A percentile compares a stretch with the other conserved stretches of the same genome.
These are phyloP conservation scores for Vitis hybrid DNA, from an alignment of 177 flowering plant species.

Conservation along the genomic window DNA sequence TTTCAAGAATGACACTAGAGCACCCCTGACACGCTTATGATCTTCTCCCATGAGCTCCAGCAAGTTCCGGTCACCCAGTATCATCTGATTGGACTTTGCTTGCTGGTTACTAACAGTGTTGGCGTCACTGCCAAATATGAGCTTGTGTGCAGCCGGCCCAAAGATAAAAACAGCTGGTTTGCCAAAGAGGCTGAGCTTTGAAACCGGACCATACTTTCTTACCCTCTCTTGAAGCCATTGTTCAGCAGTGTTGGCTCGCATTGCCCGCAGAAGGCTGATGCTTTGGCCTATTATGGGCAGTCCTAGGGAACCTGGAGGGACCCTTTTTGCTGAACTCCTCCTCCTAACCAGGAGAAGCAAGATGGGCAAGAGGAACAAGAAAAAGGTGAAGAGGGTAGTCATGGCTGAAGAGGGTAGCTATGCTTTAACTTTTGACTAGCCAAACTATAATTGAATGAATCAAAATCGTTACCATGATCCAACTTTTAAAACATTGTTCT, in stretches of 20 bases:
- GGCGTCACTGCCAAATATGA: conserved; percentile 23
- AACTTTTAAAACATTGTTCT: too few species aligned
- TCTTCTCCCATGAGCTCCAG: conserved; percentile 35
- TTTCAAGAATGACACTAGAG: conserved; percentile 31
- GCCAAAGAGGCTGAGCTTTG: conserved; percentile 39
- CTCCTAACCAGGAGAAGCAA: conserved; percentile 18
- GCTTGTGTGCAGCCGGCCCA: conserved; percentile 47
- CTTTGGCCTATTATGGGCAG: conserved; percentile 42
- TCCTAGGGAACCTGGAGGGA: conserved; percentile 44
- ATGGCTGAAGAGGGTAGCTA: conserved; percentile 1
- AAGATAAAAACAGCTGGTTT: conserved; percentile 37
- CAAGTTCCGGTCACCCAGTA: conserved; percentile 29
- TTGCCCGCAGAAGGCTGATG: conserved; percentile 27
- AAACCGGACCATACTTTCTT: conserved; percentile 35
- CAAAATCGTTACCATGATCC: too few species aligned
- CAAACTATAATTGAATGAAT: too few species aligned
- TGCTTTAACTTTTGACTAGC: too few species aligned
- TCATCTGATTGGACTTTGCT: conserved; percentile 20
- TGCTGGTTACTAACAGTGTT: conserved; percentile 19
- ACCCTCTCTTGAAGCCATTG: conserved; percentile 29
- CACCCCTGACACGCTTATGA: conserved; percentile 39
- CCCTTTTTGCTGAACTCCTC: conserved; percentile 17
- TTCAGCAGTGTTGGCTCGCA: conserved; percentile 38
- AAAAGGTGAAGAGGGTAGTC: conserved; percentile 13
- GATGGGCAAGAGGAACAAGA: conserved; percentile 21